These are phyloP conservation scores for Zymoseptoria crescenta DNA, from an alignment of 2,329 filamentous ascomycete genomes.

Conservation along the genomic window DNA sequence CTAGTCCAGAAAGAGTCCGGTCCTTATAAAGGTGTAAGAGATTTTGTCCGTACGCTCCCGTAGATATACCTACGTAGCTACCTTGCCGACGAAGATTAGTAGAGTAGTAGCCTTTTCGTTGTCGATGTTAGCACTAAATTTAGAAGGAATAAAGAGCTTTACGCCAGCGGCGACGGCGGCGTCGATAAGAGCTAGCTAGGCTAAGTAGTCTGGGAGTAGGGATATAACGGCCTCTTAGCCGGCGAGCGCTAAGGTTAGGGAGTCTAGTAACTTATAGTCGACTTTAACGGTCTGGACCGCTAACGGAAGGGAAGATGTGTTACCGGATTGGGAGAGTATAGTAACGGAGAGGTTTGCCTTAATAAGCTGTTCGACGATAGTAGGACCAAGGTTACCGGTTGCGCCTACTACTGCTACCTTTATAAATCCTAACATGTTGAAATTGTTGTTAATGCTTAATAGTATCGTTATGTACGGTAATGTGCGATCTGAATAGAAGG, in stretches of 20 bases:
- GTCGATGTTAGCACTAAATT: conserved; percentile 32
- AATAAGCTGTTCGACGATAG: conserved; percentile 36
- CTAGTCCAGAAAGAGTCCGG: conserved; percentile 33
- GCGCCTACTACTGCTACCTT: conserved; percentile 29
- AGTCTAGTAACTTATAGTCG: conserved; percentile 41
- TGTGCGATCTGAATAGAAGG: neutral
- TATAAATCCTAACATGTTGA: conserved; percentile 12
- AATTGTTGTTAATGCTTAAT: too few species aligned
- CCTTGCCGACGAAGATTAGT: conserved; percentile 33
- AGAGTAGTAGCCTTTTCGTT: conserved; percentile 26
- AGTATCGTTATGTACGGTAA: too few species aligned
- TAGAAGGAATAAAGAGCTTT: conserved; percentile 33
- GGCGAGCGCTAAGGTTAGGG: conserved; percentile 28
- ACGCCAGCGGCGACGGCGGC: conserved; percentile 34
- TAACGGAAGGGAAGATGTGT: conserved; percentile 34
- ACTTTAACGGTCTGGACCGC: conserved; percentile 34
- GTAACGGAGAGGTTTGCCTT: conserved; percentile 37
- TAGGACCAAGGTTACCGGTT: conserved; percentile 36
- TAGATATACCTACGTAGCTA: conserved; percentile 31
- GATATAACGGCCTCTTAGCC: conserved; percentile 32
- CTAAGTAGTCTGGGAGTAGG: conserved; percentile 7
- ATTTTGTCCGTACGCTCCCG: conserved; percentile 22
- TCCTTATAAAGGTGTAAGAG: conserved; percentile 30
- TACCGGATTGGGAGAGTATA: conserved; percentile 38
- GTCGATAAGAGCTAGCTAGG: conserved; percentile 30